phyloP scores from a whole-genome alignment of 345 rosid genomes.

The Isatis tinctoria region DNA sequence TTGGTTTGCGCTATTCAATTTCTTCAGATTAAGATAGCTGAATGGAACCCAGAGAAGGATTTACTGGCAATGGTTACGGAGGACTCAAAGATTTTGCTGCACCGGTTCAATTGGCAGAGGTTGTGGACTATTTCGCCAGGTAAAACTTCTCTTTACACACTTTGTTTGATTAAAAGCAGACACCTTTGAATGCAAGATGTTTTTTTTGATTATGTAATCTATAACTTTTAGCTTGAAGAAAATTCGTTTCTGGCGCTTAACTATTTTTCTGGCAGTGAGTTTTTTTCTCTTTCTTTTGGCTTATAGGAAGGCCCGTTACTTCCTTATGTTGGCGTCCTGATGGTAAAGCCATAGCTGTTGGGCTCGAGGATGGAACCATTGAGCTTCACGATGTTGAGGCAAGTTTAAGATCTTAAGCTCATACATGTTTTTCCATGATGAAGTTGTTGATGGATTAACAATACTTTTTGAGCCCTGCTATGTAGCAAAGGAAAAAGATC shows the following conservation, averaged over 20 bases:
- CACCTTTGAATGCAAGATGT: neutral
- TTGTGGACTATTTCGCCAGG: slow-evolving; percentile 81
- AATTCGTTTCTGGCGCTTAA: neutral
- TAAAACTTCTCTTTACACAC: slow-evolving; percentile 12
- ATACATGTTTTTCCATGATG: neutral
- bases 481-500: neutral
- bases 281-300: neutral
- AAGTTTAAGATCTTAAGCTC: slow-evolving; percentile 6
- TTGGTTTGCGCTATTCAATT: neutral
- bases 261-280: neutral
- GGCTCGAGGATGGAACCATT: slow-evolving; percentile 83
- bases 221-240: neutral
- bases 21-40: slow-evolving; percentile 58
- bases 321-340: slow-evolving; percentile 92
- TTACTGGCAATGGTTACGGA: slow-evolving; percentile 78
- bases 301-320: slow-evolving; percentile 54
- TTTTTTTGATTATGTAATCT: neutral
- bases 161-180: neutral
- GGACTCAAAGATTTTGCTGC: slow-evolving; percentile 71
- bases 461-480: neutral
- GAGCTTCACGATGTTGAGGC: slow-evolving; percentile 86
- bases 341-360: slow-evolving; percentile 81
- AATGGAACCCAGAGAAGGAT: slow-evolving; percentile 88
- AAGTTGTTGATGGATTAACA: neutral
- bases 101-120: slow-evolving; percentile 88